Evolutionary conservation across 2,329 filamentous ascomycete species (phyloP), one percentile per base, ranked within the genome.

Genomic region (Cladosporium sp.): DNA sequence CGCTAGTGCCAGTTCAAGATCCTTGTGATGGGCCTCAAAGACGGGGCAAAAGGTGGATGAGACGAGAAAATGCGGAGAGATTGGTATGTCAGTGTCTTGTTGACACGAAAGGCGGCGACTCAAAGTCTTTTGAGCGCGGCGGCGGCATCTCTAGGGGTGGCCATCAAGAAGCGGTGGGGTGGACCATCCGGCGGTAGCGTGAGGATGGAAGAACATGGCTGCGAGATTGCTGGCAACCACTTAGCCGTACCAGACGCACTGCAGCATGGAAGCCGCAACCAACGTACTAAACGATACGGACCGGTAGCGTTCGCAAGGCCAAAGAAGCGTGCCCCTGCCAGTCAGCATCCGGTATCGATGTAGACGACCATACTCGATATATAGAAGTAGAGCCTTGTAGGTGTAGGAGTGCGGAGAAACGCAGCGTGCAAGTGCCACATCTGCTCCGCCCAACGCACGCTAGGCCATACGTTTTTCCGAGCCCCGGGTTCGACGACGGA

Each of bases 91-190:
- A 43, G 17, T 20, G 14, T 36, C 15, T 47, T 38, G 17, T 25
- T 3, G 25, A 22, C 19, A 19, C 19, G 40, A 55, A 30, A 22
- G 20, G 30, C 17, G 54, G 40, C 30, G 39, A 45, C 39, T 30
- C 36, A 20, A 49, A 56, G 54, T 56, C 54, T 56, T 56, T 56
- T 56, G 54, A 56, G 40, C 30, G 19, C 11, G 28, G 40, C 39
- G 39, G 12, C 52, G 30, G 39, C 40, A 22, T 45, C 25, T 14
- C 47, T 17, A n/a, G 17, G 30, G 30, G 30, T 34, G 4, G 30
- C 30, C 42, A 56, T 55, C 52, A 22, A 28, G 51, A 56, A 56
- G 43, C 54, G 54, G 54, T 56, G 54, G 54, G 54, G 54, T 56
- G 54, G 54, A 49, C 30, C 51, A 34, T 36, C 51, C 51, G 51